These are phyloP conservation scores for Phytomonas serpens DNA, from an alignment of 208 protist genomes.

Conservation along the genomic window DNA sequence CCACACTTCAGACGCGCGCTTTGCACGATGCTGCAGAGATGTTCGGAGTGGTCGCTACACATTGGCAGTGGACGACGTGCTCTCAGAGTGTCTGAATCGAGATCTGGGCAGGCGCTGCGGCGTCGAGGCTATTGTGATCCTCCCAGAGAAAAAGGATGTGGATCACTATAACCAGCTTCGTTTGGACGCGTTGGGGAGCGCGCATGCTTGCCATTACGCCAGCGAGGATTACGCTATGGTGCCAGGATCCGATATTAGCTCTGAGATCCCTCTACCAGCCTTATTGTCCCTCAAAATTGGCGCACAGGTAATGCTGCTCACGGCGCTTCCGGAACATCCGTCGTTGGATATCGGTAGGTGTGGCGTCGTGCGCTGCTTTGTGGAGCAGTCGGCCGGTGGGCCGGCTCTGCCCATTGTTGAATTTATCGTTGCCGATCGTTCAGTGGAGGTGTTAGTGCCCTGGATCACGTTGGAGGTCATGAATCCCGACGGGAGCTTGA, in stretches of 20 bases:
- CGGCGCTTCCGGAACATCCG: slow-evolving; percentile 26
- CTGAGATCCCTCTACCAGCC: slow-evolving; percentile 39
- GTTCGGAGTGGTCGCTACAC: slow-evolving; percentile 54
- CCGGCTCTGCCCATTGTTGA: slow-evolving; percentile 43
- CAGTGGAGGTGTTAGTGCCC: slow-evolving; percentile 40
- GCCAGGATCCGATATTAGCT: slow-evolving; percentile 46
- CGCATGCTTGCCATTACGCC: slow-evolving; percentile 41
- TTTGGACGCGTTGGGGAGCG: slow-evolving; percentile 31
- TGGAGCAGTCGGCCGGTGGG: slow-evolving; percentile 13
- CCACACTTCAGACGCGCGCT: slow-evolving; percentile 26
- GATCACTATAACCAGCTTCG: slow-evolving; percentile 37
- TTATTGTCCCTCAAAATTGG: slow-evolving; percentile 50
- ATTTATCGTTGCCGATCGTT: slow-evolving; percentile 21
- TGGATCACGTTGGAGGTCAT: slow-evolving; percentile 30
- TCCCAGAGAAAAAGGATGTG: slow-evolving; percentile 40
- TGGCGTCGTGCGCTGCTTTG: slow-evolving; percentile 24
- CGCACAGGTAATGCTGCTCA: slow-evolving; percentile 68
- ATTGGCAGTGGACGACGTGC: slow-evolving; percentile 29
- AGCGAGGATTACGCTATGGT: slow-evolving; percentile 68
- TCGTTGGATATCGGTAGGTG: slow-evolving; percentile 28
- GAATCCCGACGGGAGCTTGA: slow-evolving; percentile 21
- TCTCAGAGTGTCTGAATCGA: slow-evolving; percentile 28
- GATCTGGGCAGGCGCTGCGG: slow-evolving; percentile 21
- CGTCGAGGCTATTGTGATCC: slow-evolving; percentile 40
- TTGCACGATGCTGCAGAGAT: slow-evolving; percentile 36